Evolutionary conservation across 495 filamentous ascomycete genomes (phyloP), one percentile per base, ranked within the genome.

Genomic region (Aspergillus hancockii): DNA sequence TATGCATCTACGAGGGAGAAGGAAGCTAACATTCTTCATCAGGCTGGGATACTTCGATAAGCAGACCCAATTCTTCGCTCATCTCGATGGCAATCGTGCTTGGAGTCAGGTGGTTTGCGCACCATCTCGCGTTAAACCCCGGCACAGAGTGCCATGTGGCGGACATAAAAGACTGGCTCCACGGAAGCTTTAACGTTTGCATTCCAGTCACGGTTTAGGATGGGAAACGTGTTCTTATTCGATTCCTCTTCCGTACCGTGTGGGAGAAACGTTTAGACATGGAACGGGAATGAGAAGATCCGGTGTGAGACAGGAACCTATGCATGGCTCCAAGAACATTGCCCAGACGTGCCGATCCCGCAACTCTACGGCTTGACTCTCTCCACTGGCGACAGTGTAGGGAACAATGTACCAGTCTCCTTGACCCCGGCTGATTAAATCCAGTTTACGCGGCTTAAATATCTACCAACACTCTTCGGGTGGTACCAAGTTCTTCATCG

Each of bases 171-270:
- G 59, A 69, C 23, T 75, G 71, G 72, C 57, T 70, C 30, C 60
- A 64, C 59, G 71, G 71, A 5, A 72, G 67, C 60, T 75, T 67
- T 65, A 73, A 75, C 59, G 60, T 72, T 19, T 73, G 67, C 62
- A 67, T 72, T 55, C 67, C 70, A 49, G 52, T 73, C 46, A 49
- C 60, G 31, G 58, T 72, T 36, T 14, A 59, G 8, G 54, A 28
- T 7, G 51, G 41, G 46, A 49, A 59, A 52, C 65, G 49, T 16
- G 55, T 69, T 7, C 63, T 75, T 30, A 57, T 75, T 57, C 63
- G 72, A 49, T 67, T 68, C 58, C 72, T 71, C 52, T 75, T 36
- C 71, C 69, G 54, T 71, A 75, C 53, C 55, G 64, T 45, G 54
- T 73, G 55, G 72, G 65, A n/a, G 72, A 75, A 55, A 59, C 51